Evolutionary conservation across 2,329 filamentous ascomycete species (phyloP), one percentile per base, ranked within the genome.

Genomic region (Alternaria panax): DNA sequence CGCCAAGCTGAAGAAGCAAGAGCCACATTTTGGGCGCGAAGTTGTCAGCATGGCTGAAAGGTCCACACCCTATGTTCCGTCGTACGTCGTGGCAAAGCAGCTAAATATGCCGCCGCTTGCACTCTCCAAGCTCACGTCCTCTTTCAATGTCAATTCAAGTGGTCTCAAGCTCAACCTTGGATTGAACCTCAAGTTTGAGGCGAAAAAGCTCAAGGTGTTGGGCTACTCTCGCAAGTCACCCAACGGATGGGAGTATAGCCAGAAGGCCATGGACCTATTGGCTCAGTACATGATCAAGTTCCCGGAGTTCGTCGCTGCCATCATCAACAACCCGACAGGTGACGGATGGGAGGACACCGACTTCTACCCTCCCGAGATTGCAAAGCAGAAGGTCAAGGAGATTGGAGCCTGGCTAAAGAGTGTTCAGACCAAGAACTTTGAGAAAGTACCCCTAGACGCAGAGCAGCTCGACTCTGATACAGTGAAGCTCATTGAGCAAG

Each of bases 141-240:
- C 94, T 0, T 98, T 96, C 78, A 91, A 90, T 54, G 91, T 99
- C 57, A 87, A 88, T 18, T 88, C 94, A 4, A 92, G 92, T 57
- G 92, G 91, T 25, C 83, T 93, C 59, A 91, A 92, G 69, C 85
- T 97, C 63, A 99, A 99, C 71, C 82, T 99, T 24, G 95, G 95
- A 0, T 84, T 99, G 62, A 99, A 99, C 73, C 85, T 99, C 67
- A 99, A 99, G 78, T 99, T 99, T 60, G 95, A 99, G 76, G 92
- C 88, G 2, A 94, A 92, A 80, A 97, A 97, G 79, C 86, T 93
- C 69, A 99, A 99, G 81, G 95, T 99, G 7, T 81, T 99, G 30
- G 95, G 95, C 0, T 99, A 97, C 78, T 97, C 94, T 24, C 90
- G 93, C 69, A 95, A 95, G 74, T 89, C 89, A 4, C 84, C 88